A percentile compares a stretch with the other conserved stretches of the same genome.
Conservation (phyloP, 2,329 filamentous ascomycete genomes). For the Fulvia fulva region DNA sequence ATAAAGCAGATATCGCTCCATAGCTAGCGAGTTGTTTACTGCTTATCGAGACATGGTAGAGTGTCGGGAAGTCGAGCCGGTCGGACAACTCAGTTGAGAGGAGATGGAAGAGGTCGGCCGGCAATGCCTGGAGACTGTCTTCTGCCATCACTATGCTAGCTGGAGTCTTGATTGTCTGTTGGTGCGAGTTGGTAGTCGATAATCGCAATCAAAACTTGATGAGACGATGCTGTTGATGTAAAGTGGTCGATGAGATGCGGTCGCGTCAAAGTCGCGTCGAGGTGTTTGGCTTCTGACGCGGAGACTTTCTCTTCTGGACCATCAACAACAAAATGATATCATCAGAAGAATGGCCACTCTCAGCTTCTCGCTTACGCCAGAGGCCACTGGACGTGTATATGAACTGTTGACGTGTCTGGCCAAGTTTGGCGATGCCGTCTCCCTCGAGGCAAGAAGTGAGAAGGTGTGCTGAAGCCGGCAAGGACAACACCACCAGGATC, state of each 20-base stretch:
- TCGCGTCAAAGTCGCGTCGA: background rate
- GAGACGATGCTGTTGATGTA: conserved; percentile 4
- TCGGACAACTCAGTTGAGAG: conserved; percentile 57
- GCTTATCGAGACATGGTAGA: conserved; percentile 57
- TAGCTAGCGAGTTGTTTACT: conserved; percentile 55
- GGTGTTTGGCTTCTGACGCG: background rate
- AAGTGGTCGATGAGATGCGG: conserved; percentile 9
- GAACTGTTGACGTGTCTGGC: conserved; percentile 70
- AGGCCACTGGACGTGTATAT: conserved; percentile 66
- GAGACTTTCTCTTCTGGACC: background rate
- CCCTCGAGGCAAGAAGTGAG: conserved; percentile 66
- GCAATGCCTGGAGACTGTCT: conserved; percentile 35
- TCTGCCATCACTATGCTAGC: conserved; percentile 16
- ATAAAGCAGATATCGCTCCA: conserved; percentile 57
- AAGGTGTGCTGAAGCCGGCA: conserved; percentile 45
- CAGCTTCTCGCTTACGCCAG: conserved; percentile 69
- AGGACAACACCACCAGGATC: background rate
- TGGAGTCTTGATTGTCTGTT: conserved; percentile 6
- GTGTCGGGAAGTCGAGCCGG: conserved; percentile 55
- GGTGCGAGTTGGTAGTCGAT: background rate
- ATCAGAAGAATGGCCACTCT: conserved; percentile 45
- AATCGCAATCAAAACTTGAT: background rate
- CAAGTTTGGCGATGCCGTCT: conserved; percentile 77
- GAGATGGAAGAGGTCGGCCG: conserved; percentile 58
- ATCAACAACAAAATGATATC: conserved; percentile 3